phyloP scores from a whole-genome alignment of 257 asterid species.

The Osmanthus fragrans region DNA sequence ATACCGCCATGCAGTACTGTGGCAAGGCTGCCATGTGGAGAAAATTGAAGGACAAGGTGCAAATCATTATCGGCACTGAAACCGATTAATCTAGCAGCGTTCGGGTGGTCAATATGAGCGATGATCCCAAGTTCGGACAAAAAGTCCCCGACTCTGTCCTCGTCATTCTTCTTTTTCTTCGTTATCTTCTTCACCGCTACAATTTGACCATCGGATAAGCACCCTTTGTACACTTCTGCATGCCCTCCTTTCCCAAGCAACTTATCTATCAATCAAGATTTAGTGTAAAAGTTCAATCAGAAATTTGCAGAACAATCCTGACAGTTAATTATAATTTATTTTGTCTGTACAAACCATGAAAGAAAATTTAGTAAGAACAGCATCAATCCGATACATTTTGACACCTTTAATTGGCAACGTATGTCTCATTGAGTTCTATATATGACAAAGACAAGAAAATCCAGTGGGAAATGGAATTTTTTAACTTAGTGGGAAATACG shows the following conservation, averaged over 20 bases:
- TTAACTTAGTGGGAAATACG: background rate
- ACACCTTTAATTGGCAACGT: background rate
- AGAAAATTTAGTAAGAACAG: background rate
- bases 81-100: conserved; percentile 78
- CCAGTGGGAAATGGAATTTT: background rate
- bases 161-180: conserved; percentile 63
- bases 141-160: conserved; percentile 80
- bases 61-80: conserved; percentile 75
- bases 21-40: conserved; percentile 80
- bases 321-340: conserved; percentile 1
- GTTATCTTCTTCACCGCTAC: conserved; percentile 87
- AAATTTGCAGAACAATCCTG: conserved; percentile 13
- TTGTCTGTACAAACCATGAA: conserved; percentile 11
- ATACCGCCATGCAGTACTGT: conserved; percentile 63
- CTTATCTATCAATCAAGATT: conserved; percentile 47
- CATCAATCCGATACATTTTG: background rate
- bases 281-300: conserved; percentile 20
- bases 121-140: conserved; percentile 89
- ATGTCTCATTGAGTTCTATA: background rate
- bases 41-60: conserved; percentile 78
- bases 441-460: background rate
- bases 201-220: conserved; percentile 68
- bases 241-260: conserved; percentile 92
- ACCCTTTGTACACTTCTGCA: conserved; percentile 89
- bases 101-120: conserved; percentile 85